Base-by-base conservation (phyloP, 495 filamentous ascomycete genomes). In the Penicillium canariense region DNA sequence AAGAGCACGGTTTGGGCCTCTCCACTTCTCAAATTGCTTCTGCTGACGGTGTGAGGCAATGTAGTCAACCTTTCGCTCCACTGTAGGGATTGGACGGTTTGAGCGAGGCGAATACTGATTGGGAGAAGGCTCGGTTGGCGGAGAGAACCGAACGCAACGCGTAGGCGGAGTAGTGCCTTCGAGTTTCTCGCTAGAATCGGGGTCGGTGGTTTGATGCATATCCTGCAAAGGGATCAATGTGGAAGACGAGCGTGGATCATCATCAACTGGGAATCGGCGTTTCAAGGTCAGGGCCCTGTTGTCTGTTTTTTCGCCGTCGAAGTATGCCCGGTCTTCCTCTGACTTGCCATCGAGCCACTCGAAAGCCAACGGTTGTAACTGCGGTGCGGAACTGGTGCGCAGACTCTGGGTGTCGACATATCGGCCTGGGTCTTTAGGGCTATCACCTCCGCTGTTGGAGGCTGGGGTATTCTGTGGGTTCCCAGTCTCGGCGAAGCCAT, bases 381-480 rank as follows among this genome's bases (percentile, higher is more conserved):
- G 43, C 20, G 58, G 48, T 14, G 55, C 51, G 42, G 48, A 48
- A 17, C 15, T 48, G 30, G 44, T 50, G 17, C 25, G 46, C 28
- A 54, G 11, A 23, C 50, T 54, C 22, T 55, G 47, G 9, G 18
- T 34, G n/a, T 54, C 51, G 38, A 23, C 25, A 12, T 26, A 44
- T 3, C 20, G 14, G 27, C 14, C 25, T 0, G 26, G 9, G 17
- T 46, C 42, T 6, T 42, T 25, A 3, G 30, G 47, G 42, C 58
- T 60, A 4, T 31, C 46, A 25, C 32, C 27, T 18, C 52, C 55
- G 34, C 54, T 65, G 34, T 56, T 46, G 5, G 61, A 65, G 5
- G 54, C 58, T 1, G 67, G 67, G 3, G 69, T 68, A 51, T 68
- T 68, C 18, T 61, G 58, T 5, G 67, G 59, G 20, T 60, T 64